These are phyloP conservation scores for Biscogniauxia mediterranea DNA, from an alignment of 2,329 filamentous ascomycete species.

Conservation along the genomic window DNA sequence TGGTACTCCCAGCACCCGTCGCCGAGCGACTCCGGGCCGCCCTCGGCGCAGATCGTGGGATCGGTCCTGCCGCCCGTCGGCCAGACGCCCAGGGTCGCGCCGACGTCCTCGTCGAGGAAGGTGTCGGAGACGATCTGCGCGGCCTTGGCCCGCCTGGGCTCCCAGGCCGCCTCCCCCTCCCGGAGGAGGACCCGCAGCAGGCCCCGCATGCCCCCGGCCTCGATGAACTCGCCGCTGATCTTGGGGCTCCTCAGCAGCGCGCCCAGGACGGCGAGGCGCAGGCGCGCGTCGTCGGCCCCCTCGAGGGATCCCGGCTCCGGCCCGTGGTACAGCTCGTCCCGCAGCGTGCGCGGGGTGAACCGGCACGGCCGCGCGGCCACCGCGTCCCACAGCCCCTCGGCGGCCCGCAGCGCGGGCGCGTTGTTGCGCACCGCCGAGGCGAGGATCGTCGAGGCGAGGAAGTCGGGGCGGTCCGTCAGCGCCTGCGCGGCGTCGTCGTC, in stretches of 20 bases:
- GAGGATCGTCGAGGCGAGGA: conserved; percentile 56
- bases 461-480: conserved; percentile 34
- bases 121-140: conserved; percentile 61
- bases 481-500: conserved; percentile 19
- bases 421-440: conserved; percentile 64
- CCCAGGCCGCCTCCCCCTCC: conserved; percentile 47
- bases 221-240: conserved; percentile 56
- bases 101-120: conserved; percentile 66
- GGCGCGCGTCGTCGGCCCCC: conserved; percentile 24
- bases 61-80: conserved; percentile 39
- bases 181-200: conserved; percentile 52
- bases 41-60: conserved; percentile 37
- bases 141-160: conserved; percentile 50
- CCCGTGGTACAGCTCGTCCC: conserved; percentile 42
- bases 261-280: conserved; percentile 49
- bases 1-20: conserved; percentile 62
- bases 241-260: conserved; percentile 53
- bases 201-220: conserved; percentile 50
- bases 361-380: conserved; percentile 41
- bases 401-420: conserved; percentile 54
- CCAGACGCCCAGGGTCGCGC: conserved; percentile 57
- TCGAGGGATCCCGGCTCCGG: conserved; percentile 35
- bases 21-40: conserved; percentile 31
- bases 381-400: conserved; percentile 47
- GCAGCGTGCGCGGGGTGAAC: conserved; percentile 26